These are phyloP conservation scores for Epichloe scottii DNA, from an alignment of 2,329 filamentous ascomycete species.

Conservation along the genomic window DNA sequence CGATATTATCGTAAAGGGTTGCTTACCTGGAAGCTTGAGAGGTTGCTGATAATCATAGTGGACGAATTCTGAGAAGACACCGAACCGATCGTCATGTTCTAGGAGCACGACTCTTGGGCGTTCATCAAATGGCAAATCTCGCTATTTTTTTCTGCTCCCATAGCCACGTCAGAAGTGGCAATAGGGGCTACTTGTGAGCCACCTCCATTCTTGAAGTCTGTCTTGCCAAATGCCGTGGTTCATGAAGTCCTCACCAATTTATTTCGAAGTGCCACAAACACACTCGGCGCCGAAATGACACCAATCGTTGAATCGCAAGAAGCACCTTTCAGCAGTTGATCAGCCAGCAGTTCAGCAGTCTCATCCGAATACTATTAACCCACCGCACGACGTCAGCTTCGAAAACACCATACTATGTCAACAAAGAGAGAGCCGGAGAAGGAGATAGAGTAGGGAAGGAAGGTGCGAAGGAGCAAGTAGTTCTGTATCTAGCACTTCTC, in stretches of 20 bases:
- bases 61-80: constrained; percentile 60
- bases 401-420: too few relatives aligned
- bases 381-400: neutral
- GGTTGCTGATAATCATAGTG: constrained; percentile 64
- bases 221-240: neutral
- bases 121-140: constrained; percentile 11
- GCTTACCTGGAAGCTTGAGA: constrained; percentile 46
- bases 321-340: constrained; percentile 50
- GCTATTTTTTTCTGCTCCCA: constrained; percentile 3
- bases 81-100: constrained; percentile 64
- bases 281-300: constrained; percentile 63
- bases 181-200: neutral
- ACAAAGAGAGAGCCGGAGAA: neutral
- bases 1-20: neutral
- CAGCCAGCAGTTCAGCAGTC: constrained; percentile 52
- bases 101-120: constrained; percentile 51
- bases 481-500: too few relatives aligned
- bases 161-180: neutral
- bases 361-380: constrained; percentile 55
- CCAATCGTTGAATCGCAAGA: constrained; percentile 47
- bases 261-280: constrained; percentile 66
- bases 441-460: too few relatives aligned
- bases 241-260: constrained; percentile 37
- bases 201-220: neutral
- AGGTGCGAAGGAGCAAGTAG: too few relatives aligned